A percentile compares a stretch with the other conserved stretches of the same genome.
phyloP scores from a whole-genome alignment of 2,329 filamentous ascomycete genomes.

The Phialocephala subalpina region DNA sequence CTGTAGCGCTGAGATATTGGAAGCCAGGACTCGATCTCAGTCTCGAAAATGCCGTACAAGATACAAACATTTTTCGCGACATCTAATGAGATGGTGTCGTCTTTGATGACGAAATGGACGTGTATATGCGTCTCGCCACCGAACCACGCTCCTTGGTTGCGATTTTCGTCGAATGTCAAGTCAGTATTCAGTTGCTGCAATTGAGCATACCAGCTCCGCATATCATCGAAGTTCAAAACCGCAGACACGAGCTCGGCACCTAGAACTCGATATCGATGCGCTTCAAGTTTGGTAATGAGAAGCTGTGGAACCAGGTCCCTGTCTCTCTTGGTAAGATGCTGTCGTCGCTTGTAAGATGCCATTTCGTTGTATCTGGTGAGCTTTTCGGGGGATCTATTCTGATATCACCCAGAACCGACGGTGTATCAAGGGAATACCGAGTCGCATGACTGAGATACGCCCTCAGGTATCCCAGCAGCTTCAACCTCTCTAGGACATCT shows the following conservation, averaged over 20 bases:
- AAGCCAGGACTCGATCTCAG: slow-evolving; percentile 17
- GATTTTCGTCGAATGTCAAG: not conserved
- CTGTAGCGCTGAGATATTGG: not conserved
- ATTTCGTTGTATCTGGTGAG: not conserved
- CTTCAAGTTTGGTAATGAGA: not conserved
- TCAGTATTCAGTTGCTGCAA: slow-evolving; percentile 11
- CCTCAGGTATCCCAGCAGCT: not conserved
- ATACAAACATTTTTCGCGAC: slow-evolving; percentile 14
- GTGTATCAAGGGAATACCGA: not conserved
- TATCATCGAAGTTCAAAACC: slow-evolving; percentile 5
- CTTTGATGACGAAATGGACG: slow-evolving; percentile 11
- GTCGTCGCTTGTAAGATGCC: not conserved
- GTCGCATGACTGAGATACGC: not conserved
- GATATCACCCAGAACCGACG: not conserved
- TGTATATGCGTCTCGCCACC: slow-evolving; percentile 8
- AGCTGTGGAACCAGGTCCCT: not conserved
- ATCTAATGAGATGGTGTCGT: slow-evolving; percentile 2
- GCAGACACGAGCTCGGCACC: slow-evolving; percentile 13
- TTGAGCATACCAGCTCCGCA: not conserved
- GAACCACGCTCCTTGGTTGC: slow-evolving; percentile 7
- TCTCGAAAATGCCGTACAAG: slow-evolving; percentile 20
- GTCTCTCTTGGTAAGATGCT: not conserved
- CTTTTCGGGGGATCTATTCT: not conserved
- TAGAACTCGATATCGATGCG: not conserved
- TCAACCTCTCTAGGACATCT: not conserved